These are phyloP conservation scores for Picea abies DNA, from an alignment of 83 land plant genomes.

Conservation along the genomic window DNA sequence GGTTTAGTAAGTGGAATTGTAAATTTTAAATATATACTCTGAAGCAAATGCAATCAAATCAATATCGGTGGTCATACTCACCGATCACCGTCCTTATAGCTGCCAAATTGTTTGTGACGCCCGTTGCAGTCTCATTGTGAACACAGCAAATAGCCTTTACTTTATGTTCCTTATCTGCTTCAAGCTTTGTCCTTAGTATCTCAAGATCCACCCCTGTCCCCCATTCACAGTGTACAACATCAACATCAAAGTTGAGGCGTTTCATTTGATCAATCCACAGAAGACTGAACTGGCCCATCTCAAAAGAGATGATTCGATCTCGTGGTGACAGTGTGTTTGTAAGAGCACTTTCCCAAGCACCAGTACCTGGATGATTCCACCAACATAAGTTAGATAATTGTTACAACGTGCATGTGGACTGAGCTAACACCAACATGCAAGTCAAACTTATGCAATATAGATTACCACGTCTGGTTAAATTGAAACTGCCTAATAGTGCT, in stretches of 20 bases:
- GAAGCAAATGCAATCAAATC: too few species aligned
- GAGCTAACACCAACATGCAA: too few species aligned
- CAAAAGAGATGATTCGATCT: slow-evolving; percentile 72
- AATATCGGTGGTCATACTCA: slow-evolving; percentile 19
- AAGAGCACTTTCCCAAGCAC: slow-evolving; percentile 97
- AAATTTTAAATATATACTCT: too few species aligned
- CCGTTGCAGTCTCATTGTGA: slow-evolving; percentile 98
- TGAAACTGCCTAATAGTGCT: too few species aligned
- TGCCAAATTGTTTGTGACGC: slow-evolving; percentile 88
- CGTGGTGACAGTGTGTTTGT: slow-evolving; percentile 90
- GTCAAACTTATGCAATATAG: too few species aligned
- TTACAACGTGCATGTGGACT: too few species aligned
- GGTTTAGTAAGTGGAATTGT: too few species aligned
- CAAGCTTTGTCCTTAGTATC: slow-evolving; percentile 62
- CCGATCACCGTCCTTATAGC: slow-evolving; percentile 73
- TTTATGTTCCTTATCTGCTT: slow-evolving; percentile 62
- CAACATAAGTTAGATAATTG: background rate
- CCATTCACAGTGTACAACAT: slow-evolving; percentile 92
- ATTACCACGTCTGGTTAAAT: too few species aligned
- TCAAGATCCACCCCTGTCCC: slow-evolving; percentile 82
- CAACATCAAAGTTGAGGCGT: slow-evolving; percentile 85
- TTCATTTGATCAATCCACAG: slow-evolving; percentile 93
- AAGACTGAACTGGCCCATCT: slow-evolving; percentile 87
- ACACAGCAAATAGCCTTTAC: slow-evolving; percentile 91
- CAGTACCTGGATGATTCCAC: slow-evolving; percentile 55